A percentile compares a stretch with the other conserved stretches of the same genome.
Conservation (phyloP, 176 grass and related monocot genomes). For the Bothriochloa decipiens region DNA sequence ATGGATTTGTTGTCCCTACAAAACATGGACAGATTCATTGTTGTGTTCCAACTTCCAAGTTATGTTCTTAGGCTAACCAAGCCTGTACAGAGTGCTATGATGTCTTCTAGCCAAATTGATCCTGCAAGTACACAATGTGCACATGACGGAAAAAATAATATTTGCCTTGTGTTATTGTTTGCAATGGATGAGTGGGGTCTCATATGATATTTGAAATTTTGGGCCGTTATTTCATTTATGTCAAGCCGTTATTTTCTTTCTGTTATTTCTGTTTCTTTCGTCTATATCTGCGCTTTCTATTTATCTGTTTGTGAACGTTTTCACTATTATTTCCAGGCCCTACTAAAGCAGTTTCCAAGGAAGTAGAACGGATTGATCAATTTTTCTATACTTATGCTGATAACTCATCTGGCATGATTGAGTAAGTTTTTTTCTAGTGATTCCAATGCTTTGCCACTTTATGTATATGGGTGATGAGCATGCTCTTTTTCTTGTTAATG, state of each 20-base stretch:
- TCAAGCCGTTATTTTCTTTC: not conserved
- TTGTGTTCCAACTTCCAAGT: conserved; percentile 1
- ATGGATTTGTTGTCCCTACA: not conserved
- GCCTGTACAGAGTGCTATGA: not conserved
- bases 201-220: conserved; percentile 6
- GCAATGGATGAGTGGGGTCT: conserved; percentile 7
- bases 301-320: conserved; percentile 33
- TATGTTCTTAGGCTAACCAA: conserved; percentile 19
- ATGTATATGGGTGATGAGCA: conserved; percentile 3
- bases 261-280: conserved; percentile 27
- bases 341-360: conserved; percentile 88
- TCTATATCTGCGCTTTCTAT: not conserved
- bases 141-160: not conserved
- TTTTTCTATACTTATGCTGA: conserved; percentile 88
- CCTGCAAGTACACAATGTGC: not conserved
- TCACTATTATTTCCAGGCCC: conserved; percentile 51
- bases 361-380: conserved; percentile 92
- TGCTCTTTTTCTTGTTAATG: not conserved
- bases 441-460: conserved; percentile 21
- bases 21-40: not conserved
- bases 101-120: not conserved
- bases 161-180: not conserved
- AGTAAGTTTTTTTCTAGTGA: conserved; percentile 61
- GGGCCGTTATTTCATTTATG: conserved; percentile 10
- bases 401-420: conserved; percentile 70